Base-by-base conservation (phyloP, 768 basidiomycete species). In the Lactarius akahatsu region DNA sequence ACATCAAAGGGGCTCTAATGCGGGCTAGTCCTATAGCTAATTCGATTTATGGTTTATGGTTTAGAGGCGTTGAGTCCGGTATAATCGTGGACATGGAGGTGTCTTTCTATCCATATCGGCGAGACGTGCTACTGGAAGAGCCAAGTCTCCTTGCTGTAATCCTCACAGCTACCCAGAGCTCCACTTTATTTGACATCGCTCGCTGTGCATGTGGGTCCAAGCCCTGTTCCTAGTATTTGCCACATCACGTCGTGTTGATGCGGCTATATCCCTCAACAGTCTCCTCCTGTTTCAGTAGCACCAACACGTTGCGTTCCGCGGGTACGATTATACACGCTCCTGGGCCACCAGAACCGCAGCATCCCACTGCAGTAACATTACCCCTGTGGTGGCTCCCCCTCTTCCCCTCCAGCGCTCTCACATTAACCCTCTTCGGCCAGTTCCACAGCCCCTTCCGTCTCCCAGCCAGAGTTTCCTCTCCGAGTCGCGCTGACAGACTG, bases 21-120 rank as follows among this genome's bases (percentile, higher is more conserved):
- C 52, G 59, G 50, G 64, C 32, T 65, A 60, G 59, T 50, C 59
- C 47, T 20, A 26, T 59, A 54, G 59, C 59, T 65, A 43, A 45
- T 38, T 57, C 40, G 58, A 26, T 34, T 59, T 59, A 52, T 59
- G 38, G 32, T 38, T 60, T 55, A 45, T 43, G 41, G 58, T 32
- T 38, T 30, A 36, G 54, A 55, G 40, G 26, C 45, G 2, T 15
- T 18, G 34, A 2, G 16, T 41, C 55, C 56, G 36, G 8, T 50
- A 40, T 55, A 18, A 57, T 50, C 60, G 55, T 36, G 36, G 43
- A 10, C 28, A 11, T 8, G 36, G 11, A 38, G 36, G 11, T 26
- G 30, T 34, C 45, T 41, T 20, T 47, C 58, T 18, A 18, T 18
- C 30, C 15, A 32, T 52, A 41, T 43, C 0, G 13, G 26, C 11